These are phyloP conservation scores for Camellia japonica DNA, from an alignment of 148 eudicot genomes.

Conservation along the genomic window DNA sequence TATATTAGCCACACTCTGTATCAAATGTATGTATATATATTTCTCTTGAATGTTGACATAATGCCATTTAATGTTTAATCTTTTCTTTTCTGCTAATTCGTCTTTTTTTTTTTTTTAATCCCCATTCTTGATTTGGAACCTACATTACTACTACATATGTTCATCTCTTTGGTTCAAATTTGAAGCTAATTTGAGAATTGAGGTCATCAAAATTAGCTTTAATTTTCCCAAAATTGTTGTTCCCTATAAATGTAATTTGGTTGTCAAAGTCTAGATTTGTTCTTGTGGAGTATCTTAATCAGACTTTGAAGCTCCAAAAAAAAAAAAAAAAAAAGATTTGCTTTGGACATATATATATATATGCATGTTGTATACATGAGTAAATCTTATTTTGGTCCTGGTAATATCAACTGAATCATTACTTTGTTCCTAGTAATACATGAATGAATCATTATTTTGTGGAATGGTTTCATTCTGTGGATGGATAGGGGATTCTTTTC, in stretches of 20 bases:
- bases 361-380: too few relatives aligned
- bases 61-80: not conserved
- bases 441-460: too few relatives aligned
- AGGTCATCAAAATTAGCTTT: not conserved
- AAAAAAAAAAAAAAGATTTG: too few relatives aligned
- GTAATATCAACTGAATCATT: too few relatives aligned
- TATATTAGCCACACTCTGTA: not conserved
- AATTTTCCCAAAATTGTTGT: not conserved
- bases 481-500: too few relatives aligned
- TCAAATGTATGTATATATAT: not conserved
- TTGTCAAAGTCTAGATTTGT: constrained; percentile 1
- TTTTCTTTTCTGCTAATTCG: not conserved
- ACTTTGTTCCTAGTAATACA: too few relatives aligned
- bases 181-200: not conserved
- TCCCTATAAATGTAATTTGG: not conserved
- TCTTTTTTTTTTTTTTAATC: not conserved
- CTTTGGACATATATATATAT: too few relatives aligned
- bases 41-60: not conserved
- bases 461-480: too few relatives aligned
- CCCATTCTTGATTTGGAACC: not conserved
- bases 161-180: not conserved
- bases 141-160: not conserved
- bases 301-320: not conserved
- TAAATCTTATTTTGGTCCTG: too few relatives aligned
- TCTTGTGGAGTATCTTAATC: too few relatives aligned